Evolutionary conservation across 2,329 filamentous ascomycete species (phyloP).

Genomic region (Aspergillus candidus): DNA sequence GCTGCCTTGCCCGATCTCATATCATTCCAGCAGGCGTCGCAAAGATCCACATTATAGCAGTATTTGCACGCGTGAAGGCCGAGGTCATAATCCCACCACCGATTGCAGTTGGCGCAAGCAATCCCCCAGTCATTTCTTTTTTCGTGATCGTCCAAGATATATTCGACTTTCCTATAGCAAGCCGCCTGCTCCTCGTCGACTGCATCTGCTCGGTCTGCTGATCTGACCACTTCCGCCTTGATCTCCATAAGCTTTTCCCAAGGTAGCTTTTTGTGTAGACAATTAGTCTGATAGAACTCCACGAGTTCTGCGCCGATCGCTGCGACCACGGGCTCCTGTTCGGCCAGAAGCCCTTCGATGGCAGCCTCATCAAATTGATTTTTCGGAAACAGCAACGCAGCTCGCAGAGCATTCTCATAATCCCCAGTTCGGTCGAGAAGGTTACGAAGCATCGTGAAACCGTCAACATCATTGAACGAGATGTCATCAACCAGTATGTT

Average conservation of each 20-base stretch:
- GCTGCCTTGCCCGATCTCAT: background rate
- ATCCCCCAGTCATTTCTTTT: background rate
- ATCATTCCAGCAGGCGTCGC: background rate
- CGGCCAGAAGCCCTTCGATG: too few species aligned
- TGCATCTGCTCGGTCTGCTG: too few species aligned
- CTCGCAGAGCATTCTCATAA: background rate
- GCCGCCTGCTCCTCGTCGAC: too few species aligned
- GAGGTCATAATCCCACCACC: background rate
- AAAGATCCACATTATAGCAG: background rate
- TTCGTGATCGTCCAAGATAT: background rate
- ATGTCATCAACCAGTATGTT: conserved; percentile 3
- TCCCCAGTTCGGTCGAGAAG: background rate
- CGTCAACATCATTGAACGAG: background rate
- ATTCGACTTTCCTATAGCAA: too few species aligned
- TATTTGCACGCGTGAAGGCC: conserved; percentile 1
- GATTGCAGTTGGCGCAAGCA: background rate
- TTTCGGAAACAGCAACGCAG: background rate
- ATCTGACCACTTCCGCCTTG: too few species aligned
- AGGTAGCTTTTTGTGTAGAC: too few species aligned
- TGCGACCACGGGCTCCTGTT: too few species aligned
- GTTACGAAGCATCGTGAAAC: background rate
- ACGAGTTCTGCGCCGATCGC: too few species aligned
- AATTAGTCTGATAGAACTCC: too few species aligned
- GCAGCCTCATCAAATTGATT: background rate
- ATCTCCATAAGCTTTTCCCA: too few species aligned